Evolutionary conservation across 106 monocot genomes (phyloP), one percentile per base, ranked within the genome.

Genomic region (Dendrobium huoshanense): DNA sequence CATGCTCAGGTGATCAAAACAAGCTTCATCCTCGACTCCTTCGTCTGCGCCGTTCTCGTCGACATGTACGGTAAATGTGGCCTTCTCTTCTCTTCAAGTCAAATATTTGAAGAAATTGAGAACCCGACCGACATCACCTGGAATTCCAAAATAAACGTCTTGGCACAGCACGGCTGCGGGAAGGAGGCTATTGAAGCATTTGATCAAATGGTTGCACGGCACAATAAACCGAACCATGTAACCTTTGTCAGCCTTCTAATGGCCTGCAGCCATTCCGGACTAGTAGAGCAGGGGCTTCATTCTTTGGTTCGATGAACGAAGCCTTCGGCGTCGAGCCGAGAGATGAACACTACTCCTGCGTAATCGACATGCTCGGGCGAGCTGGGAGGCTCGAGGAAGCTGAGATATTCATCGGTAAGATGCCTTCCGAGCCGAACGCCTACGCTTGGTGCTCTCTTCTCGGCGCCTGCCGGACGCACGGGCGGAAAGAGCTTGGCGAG

Each of bases 21-120:
- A 4, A 80, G 77, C 51, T 85, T 83, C 13, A 24, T 76, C 4
- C 13, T 65, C 3, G 87, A 87, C 33, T 61, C 87, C 3, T 87
- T 87, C 44, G 85, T 90, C 37, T 79, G 73, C 44, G 78, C 90
- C 40, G 56, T 58, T 44, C 85, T 90, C 33, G 64, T 90, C 11
- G 87, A 90, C 59, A 90, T 87, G 90, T 90, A 90, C 67, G 87
- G 87, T n/a, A 90, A 90, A 78, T 90, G 87, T 27, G 90, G 87
- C 16, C 81, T 85, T 72, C 76, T 87, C 4, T 77, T 19, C 48
- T 83, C 70, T 79, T 81, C 90, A 3, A 49, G 73, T 9, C 83
- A 87, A 49, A 22, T 82, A 70, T 90, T 87, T 47, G 77, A 67
- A 51, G 83, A 90, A 47, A 87, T 80, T 4, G 31, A 51, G 24